Conservation (phyloP, 352 stramenopile species). For the Globisporangium alternatum region DNA sequence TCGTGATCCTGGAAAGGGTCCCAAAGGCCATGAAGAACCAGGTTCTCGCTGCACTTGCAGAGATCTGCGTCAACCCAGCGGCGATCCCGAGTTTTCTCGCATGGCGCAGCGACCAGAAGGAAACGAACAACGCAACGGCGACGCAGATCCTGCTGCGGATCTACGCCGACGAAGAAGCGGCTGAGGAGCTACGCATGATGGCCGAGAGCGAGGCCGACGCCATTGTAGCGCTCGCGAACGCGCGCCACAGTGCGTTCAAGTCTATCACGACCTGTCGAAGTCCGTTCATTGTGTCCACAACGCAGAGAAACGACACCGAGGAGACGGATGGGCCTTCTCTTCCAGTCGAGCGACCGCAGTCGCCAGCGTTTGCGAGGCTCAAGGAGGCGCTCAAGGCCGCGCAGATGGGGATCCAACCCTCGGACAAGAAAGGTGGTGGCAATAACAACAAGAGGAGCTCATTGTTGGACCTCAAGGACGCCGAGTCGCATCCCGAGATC, state of each 20-base stretch:
- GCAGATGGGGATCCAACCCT: conserved; percentile 18
- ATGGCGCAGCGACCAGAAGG: conserved; percentile 51
- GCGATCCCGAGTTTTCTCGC: conserved; percentile 61
- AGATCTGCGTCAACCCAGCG: conserved; percentile 71
- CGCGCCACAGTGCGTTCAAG: conserved; percentile 46
- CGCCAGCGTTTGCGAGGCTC: conserved; percentile 63
- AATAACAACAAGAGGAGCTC: conserved; percentile 17
- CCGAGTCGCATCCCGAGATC: conserved; percentile 41
- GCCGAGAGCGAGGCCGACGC: conserved; percentile 1
- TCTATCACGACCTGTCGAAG: conserved; percentile 45
- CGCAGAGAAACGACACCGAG: neutral
- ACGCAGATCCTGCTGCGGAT: conserved; percentile 65
- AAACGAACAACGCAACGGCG: conserved; percentile 47
- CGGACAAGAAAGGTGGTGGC: conserved; percentile 4
- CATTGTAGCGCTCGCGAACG: conserved; percentile 26
- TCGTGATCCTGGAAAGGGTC: conserved; percentile 49
- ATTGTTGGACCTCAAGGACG: conserved; percentile 30
- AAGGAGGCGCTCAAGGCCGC: conserved; percentile 66
- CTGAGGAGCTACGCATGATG: conserved; percentile 27
- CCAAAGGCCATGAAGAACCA: conserved; percentile 64
- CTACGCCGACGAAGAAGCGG: conserved; percentile 59
- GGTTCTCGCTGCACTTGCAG: conserved; percentile 52
- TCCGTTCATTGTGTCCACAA: conserved; percentile 36
- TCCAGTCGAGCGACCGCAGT: conserved; percentile 33
- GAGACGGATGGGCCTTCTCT: neutral